Evolutionary conservation across 768 basidiomycete genomes (phyloP).

Genomic region (Termitomyces bulborhizus): DNA sequence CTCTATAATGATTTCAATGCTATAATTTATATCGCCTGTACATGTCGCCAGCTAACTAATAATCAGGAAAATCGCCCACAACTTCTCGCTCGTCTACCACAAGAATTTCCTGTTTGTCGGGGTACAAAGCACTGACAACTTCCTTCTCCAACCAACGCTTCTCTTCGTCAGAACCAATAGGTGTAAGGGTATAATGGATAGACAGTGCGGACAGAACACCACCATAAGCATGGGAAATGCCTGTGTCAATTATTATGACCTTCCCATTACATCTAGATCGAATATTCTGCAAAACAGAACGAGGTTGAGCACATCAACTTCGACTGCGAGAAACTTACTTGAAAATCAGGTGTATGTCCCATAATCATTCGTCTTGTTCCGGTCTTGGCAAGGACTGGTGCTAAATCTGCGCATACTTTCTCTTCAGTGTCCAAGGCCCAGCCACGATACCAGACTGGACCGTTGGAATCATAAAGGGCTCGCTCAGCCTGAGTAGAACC

Average conservation of each 20-base stretch:
- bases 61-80: constrained; percentile 30
- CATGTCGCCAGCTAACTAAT: constrained; percentile 3
- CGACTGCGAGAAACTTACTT: constrained; percentile 30
- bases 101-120: constrained; percentile 44
- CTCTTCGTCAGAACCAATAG: constrained; percentile 29
- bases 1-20: not conserved
- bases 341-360: constrained; percentile 95
- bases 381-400: constrained; percentile 61
- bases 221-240: constrained; percentile 96
- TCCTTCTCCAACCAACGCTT: constrained; percentile 57
- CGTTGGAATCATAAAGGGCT: constrained; percentile 67
- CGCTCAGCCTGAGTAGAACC: constrained; percentile 61
- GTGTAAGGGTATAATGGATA: constrained; percentile 77
- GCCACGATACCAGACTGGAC: constrained; percentile 93
- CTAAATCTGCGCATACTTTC: constrained; percentile 64
- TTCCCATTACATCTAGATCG: constrained; percentile 86
- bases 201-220: constrained; percentile 86
- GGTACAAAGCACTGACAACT: constrained; percentile 60
- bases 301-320: not conserved
- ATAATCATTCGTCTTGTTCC: constrained; percentile 88
- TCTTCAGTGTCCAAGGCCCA: constrained; percentile 78
- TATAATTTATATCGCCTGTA: constrained; percentile 4
- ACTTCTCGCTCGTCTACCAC: constrained; percentile 42
- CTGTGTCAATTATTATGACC: constrained; percentile 94
- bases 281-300: constrained; percentile 46